These are phyloP conservation scores for Paraurostyla sp. DNA, from an alignment of 73 alveolate species.

Conservation along the genomic window DNA sequence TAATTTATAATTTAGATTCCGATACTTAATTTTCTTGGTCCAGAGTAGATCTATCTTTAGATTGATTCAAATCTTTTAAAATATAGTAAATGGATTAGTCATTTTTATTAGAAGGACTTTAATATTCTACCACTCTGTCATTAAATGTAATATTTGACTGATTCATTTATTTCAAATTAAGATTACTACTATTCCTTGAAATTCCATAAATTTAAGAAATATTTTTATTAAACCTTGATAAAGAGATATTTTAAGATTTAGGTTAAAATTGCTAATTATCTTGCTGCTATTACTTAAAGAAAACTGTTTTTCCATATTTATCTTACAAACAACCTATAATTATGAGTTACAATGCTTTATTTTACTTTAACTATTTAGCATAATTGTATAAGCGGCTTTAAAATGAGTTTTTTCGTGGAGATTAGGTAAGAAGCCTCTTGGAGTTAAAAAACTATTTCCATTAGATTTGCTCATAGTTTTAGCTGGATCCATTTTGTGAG, in stretches of 20 bases:
- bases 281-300: slow-evolving; percentile 6
- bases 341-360: neutral
- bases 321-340: neutral
- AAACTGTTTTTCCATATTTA: neutral
- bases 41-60: no score
- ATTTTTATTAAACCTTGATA: neutral
- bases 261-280: neutral
- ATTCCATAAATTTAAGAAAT: neutral
- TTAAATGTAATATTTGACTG: neutral
- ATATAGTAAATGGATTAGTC: neutral
- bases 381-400: slow-evolving; percentile 53
- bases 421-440: slow-evolving; percentile 24
- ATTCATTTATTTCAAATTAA: neutral
- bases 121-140: slow-evolving; percentile 3
- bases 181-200: neutral
- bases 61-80: neutral
- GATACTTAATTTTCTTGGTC: no score
- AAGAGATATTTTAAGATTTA: neutral
- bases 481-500: neutral
- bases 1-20: no score
- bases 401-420: slow-evolving; percentile 61
- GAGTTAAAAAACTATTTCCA: neutral
- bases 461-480: neutral
- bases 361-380: slow-evolving; percentile 32
- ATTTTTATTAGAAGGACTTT: neutral